Percentiles rank a stretch among this genome's conserved stretches.
Conservation (phyloP, 2,329 filamentous ascomycete genomes). For the Pseudocercospora vitis region DNA sequence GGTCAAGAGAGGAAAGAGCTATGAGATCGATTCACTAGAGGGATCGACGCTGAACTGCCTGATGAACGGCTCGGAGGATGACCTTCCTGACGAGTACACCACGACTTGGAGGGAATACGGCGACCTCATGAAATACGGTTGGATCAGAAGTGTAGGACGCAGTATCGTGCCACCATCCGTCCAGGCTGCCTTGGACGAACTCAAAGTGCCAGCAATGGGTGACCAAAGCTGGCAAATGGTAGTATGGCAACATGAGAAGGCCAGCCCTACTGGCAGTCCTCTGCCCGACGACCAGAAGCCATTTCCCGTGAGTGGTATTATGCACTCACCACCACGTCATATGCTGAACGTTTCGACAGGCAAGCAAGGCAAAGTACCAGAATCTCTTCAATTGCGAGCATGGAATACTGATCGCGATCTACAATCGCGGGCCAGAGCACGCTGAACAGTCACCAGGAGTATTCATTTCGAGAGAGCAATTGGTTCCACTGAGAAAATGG, state of each 20-base stretch:
- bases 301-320: neutral
- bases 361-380: neutral
- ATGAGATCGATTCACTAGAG: neutral
- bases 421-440: neutral
- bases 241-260: neutral
- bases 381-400: neutral
- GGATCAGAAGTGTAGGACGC: neutral
- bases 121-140: neutral
- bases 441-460: neutral
- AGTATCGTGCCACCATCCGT: neutral
- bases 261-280: neutral
- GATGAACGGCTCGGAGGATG: neutral
- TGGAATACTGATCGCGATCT: neutral
- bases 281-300: neutral
- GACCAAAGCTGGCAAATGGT: slow-evolving; percentile 1
- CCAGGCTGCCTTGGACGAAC: neutral
- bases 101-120: neutral
- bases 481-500: neutral
- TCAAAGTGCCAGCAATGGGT: neutral
- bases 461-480: neutral
- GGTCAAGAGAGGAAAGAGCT: neutral
- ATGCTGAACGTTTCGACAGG: neutral
- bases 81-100: neutral
- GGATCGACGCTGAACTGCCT: slow-evolving; percentile 1
- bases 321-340: neutral